These are phyloP conservation scores for Tulasnella calospora DNA, from an alignment of 768 basidiomycete species.

Conservation along the genomic window DNA sequence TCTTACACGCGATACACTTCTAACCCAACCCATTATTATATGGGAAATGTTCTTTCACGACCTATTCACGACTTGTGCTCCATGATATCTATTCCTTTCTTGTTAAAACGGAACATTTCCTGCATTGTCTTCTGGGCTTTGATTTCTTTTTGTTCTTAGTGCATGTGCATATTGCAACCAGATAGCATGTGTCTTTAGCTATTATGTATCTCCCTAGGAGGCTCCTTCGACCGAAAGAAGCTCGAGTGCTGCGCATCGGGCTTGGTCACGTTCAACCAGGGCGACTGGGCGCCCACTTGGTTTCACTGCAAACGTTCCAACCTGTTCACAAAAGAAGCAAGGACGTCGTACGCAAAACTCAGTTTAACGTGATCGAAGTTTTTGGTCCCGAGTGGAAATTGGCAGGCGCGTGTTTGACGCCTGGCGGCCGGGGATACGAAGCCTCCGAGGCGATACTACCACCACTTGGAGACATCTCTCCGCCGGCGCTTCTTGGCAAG, in stretches of 20 bases:
- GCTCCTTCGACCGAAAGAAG: background rate
- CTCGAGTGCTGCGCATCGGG: background rate
- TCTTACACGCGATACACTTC: background rate
- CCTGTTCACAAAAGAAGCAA: too few relatives aligned
- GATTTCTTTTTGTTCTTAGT: background rate
- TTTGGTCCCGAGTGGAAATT: too few relatives aligned
- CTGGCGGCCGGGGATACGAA: background rate
- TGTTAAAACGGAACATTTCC: background rate
- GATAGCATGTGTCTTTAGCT: background rate
- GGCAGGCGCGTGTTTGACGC: too few relatives aligned
- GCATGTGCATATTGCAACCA: background rate
- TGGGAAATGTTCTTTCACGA: background rate
- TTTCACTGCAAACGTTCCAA: too few relatives aligned
- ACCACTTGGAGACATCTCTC: background rate
- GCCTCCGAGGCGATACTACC: background rate
- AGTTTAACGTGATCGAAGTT: too few relatives aligned
- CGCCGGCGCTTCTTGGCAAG: too few relatives aligned
- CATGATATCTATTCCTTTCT: background rate
- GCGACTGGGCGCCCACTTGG: too few relatives aligned
- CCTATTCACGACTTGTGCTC: background rate
- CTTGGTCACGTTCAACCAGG: too few relatives aligned
- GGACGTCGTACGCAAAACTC: too few relatives aligned
- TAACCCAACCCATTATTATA: background rate
- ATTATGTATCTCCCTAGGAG: background rate
- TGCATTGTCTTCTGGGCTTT: background rate